Conservation (phyloP, 352 stramenopile genomes). For the Phytophthora citrophthora region DNA sequence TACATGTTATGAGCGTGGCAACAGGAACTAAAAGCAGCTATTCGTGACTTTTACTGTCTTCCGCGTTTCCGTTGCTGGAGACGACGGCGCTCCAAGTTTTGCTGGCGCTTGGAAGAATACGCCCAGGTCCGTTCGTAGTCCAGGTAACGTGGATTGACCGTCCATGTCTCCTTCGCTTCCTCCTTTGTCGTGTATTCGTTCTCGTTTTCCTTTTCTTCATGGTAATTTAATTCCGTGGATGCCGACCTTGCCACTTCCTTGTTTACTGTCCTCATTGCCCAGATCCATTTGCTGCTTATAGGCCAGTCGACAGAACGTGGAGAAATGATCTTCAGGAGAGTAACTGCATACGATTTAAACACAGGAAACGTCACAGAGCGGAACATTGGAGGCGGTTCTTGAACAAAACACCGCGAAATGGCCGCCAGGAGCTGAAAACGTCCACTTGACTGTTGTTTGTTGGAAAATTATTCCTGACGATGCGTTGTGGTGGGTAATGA, state of each 20-base stretch:
- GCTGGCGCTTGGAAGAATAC: constrained; percentile 13
- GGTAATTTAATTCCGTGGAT: not conserved
- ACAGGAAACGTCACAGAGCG: not conserved
- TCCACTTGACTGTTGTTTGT: constrained; percentile 14
- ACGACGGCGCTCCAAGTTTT: constrained; percentile 12
- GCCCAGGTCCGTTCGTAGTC: constrained; percentile 14
- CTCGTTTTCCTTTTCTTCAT: too few relatives aligned
- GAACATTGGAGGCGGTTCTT: constrained; percentile 6
- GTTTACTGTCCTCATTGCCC: not conserved
- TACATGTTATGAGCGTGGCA: too few relatives aligned
- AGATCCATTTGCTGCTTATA: constrained; percentile 5
- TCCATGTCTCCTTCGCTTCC: not conserved
- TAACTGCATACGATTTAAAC: constrained; percentile 25
- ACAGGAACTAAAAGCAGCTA: too few relatives aligned
- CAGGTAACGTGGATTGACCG: constrained; percentile 19
- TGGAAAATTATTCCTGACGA: not conserved
- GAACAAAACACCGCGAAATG: not conserved
- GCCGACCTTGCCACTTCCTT: not conserved
- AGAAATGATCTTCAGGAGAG: constrained; percentile 23
- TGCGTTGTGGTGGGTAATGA: not conserved
- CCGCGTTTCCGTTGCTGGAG: not conserved
- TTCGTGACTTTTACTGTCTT: too few relatives aligned
- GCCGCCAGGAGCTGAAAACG: constrained; percentile 5
- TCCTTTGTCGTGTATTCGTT: not conserved
- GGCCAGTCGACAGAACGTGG: constrained; percentile 8